Evolutionary conservation across 768 basidiomycete species (phyloP).

Genomic region (Xerocomellus amylosporus): DNA sequence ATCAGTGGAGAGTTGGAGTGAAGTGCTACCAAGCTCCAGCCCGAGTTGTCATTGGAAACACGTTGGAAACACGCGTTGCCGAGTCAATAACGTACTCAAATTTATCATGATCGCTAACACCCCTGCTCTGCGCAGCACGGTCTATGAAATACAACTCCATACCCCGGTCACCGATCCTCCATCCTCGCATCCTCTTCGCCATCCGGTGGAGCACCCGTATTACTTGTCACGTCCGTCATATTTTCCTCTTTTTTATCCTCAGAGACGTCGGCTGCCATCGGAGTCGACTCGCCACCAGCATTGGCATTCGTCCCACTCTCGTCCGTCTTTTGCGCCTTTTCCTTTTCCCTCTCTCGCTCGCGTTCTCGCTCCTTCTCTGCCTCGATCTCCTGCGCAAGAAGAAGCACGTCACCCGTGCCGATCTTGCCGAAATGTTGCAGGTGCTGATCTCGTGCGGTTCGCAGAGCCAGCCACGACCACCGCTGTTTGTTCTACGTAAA

Average conservation of each 20-base stretch:
- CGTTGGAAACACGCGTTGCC: conserved; percentile 8
- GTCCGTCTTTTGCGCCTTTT: conserved; percentile 25
- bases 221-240: conserved; percentile 20
- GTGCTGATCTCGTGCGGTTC: conserved; percentile 69
- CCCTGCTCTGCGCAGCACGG: neutral
- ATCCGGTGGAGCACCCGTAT: conserved; percentile 21
- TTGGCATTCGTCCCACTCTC: conserved; percentile 16
- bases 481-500: conserved; percentile 65
- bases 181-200: conserved; percentile 50
- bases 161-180: conserved; percentile 36
- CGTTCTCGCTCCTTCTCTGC: conserved; percentile 37
- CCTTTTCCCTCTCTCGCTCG: conserved; percentile 37
- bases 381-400: conserved; percentile 39
- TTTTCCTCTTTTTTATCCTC: conserved; percentile 28
- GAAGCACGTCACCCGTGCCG: conserved; percentile 69
- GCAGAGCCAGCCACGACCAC: conserved; percentile 78
- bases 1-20: neutral
- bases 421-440: conserved; percentile 80
- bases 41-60: conserved; percentile 8
- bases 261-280: conserved; percentile 13
- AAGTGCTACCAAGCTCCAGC: conserved; percentile 2
- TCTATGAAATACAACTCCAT: neutral
- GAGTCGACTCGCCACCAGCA: conserved; percentile 35
- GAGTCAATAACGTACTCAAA: neutral
- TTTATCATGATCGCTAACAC: neutral